Evolutionary conservation across 148 eudicot species (phyloP), one percentile per base, ranked within the genome.

Genomic region (Chenopodium formosanum): DNA sequence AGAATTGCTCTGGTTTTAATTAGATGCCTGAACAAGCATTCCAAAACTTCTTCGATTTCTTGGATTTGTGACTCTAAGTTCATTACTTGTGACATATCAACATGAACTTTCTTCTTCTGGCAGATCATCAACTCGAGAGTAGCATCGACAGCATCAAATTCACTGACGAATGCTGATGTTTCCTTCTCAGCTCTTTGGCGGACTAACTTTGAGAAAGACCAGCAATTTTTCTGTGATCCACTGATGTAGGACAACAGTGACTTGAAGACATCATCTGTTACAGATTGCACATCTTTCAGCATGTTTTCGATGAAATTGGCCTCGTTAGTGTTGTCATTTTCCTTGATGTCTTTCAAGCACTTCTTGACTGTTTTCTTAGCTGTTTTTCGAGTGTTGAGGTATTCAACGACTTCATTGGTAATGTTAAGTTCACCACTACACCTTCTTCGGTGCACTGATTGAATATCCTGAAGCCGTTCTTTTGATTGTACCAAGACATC

Each of bases 381-480:
- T 60, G 67, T 81, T 84, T 86, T 86, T 44, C 85, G 82, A 5
- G 73, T 65, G 17, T 58, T 69, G 10, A 79, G 9, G 56, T 81
- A 88, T 1, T 12, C 71, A 8, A 31, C 75, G 70, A 81, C 74
- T 68, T 74, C 79, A 58, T 31, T 50, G 0, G 66, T 84, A 62
- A 80, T 46, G 56, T 22, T 60, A 13, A 75, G 17, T 12, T 84
- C 83, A 1, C 83, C 78, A 8, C 82, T 79, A 29, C 82, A 76
- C 29, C 80, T 83, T 82, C 90, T 86, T 7, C 86, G 73, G 0
- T 82, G 34, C 7, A 7, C 47, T 48, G 90, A 86, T 48, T 84
- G 81, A 37, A 86, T 74, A 22, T 58, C 58, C 70, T 82, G 83
- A 4, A 88, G 70, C 17, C 46, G 77, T 27, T 86, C 78, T 44